Conservation (phyloP, 139 green algal genomes). For the Chlamydomonas sp. region DNA sequence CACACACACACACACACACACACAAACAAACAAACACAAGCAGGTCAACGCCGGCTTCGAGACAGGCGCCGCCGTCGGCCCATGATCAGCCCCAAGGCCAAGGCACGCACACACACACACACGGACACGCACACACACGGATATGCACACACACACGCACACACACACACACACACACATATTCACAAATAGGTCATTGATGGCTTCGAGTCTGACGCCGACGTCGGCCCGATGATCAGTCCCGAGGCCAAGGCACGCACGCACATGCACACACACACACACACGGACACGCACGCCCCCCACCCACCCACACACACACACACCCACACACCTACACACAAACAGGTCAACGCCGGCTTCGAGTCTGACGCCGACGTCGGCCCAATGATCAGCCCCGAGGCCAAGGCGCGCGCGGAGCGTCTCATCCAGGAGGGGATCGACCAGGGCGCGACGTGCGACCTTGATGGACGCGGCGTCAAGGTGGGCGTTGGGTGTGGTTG, state of each 20-base stretch:
- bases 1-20: too few species aligned
- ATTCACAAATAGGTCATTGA: constrained; percentile 67
- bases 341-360: constrained; percentile 64
- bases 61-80: constrained; percentile 74
- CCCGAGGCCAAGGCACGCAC: constrained; percentile 48
- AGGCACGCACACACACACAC: too few species aligned
- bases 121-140: too few species aligned
- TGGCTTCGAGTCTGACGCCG: constrained; percentile 64
- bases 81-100: constrained; percentile 72
- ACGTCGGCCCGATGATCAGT: constrained; percentile 88
- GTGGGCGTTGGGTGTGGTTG: constrained; percentile 22
- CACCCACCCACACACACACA: too few species aligned
- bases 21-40: too few species aligned
- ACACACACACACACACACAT: too few species aligned
- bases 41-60: constrained; percentile 72
- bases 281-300: too few species aligned
- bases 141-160: too few species aligned
- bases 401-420: constrained; percentile 51
- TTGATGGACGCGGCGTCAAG: constrained; percentile 69
- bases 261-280: too few species aligned
- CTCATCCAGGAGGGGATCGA: constrained; percentile 64
- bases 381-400: constrained; percentile 72
- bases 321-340: too few species aligned
- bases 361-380: constrained; percentile 79
- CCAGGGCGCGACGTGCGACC: constrained; percentile 51